Conservation (phyloP, 345 rosid species). For the Euphorbia tirucalli region DNA sequence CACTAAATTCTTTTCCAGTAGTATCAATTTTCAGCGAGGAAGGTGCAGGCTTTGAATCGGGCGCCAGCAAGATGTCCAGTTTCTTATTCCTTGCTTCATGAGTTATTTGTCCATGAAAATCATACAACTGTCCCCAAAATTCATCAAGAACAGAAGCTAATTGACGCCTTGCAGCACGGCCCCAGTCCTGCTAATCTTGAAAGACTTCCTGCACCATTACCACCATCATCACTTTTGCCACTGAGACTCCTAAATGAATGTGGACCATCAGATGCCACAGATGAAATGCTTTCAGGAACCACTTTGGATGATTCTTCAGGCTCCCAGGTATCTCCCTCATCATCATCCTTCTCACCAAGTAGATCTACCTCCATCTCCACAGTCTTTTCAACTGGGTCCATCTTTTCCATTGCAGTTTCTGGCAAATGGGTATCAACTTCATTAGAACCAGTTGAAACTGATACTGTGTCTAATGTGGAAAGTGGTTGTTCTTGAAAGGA, state of each 20-base stretch:
- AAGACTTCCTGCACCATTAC: conserved; percentile 83
- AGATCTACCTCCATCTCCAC: conserved; percentile 44
- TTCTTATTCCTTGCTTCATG: conserved; percentile 65
- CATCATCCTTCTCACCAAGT: conserved; percentile 62
- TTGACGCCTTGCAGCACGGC: conserved; percentile 93
- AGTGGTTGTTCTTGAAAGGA: conserved; percentile 24
- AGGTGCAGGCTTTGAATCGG: conserved; percentile 42
- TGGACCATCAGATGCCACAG: conserved; percentile 64
- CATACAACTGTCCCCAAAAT: conserved; percentile 91
- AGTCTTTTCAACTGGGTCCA: conserved; percentile 50
- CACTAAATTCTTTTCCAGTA: conserved; percentile 51
- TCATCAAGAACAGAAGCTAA: conserved; percentile 71
- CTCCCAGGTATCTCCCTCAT: conserved; percentile 61
- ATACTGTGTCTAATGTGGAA: conserved; percentile 7
- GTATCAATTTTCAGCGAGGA: conserved; percentile 42
- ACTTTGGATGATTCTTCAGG: conserved; percentile 58
- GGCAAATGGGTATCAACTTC: conserved; percentile 43
- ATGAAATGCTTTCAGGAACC: conserved; percentile 44
- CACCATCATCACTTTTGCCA: conserved; percentile 79
- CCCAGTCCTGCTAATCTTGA: conserved; percentile 91
- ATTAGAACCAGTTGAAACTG: conserved; percentile 24
- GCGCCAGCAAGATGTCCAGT: conserved; percentile 46
- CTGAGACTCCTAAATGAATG: conserved; percentile 79
- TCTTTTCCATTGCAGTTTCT: conserved; percentile 37
- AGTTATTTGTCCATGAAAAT: conserved; percentile 70